Base-by-base conservation (phyloP, 2,329 filamentous ascomycete species). In the Sarocladium kiliense region DNA sequence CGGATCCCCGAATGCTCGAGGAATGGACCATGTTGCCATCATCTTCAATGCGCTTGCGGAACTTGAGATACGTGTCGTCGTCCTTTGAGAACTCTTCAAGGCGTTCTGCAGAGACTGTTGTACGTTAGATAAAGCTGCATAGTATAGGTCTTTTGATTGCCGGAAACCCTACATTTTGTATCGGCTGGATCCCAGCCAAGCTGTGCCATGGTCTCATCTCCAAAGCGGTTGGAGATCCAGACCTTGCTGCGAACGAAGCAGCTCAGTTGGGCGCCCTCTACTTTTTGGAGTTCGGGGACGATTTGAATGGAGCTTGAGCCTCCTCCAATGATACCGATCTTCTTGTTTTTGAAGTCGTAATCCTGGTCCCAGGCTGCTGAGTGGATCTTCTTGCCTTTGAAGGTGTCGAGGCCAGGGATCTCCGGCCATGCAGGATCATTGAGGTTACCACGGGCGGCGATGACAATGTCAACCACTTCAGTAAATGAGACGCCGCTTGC, bases 211-310 rank as follows among this genome's bases (percentile, higher is more conserved):
- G 73, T 64, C 54, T 61, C 64, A 39, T 57, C 61, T 68, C 73
- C 82, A 51, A 72, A 66, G 12, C 69, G 66, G 0, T 66, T 65
- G 41, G 80, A 72, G 0, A 74, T 80, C 1, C 64, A 55, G 4
- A 64, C 60, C 51, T 77, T 68, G 16, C 62, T 69, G 10, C 75
- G 71, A 18, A 61, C 59, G 21, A 69, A 68, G 3, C 78, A 68
- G 0, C 66, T 65, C 1, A 74, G 71, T 3, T 79, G 79, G 2
- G 80, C 84, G 2, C 80, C 74, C 62, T 84, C 80, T 61, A 84
- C 74, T 47, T 74, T 68, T 2, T 74, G 77, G 1, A 82, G 62
- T 18, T 68, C 62, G 0, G 78, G 75, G 0, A 79, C 62, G 1
- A 68, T 70, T 57, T 78, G 75, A 2, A 80, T 67, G 0, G 71